phyloP scores from a whole-genome alignment of 306 rosid genomes.

The Chamaecrista fasciculata region DNA sequence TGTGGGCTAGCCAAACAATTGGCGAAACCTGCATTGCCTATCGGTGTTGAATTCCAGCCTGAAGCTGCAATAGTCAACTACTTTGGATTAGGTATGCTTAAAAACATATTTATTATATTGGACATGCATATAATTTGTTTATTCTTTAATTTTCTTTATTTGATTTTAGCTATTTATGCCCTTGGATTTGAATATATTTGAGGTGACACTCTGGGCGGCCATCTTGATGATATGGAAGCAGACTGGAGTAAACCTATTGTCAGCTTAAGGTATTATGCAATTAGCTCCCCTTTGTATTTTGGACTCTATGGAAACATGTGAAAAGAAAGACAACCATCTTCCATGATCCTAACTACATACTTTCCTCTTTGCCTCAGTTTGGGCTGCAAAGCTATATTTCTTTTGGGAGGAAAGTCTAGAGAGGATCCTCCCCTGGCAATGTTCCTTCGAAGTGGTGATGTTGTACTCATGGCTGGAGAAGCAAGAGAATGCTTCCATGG shows the following conservation, averaged over 20 bases:
- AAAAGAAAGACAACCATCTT: constrained; percentile 16
- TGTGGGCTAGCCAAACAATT: constrained; percentile 69
- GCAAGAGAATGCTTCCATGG: constrained; percentile 96
- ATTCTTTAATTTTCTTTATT: not conserved
- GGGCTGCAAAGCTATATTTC: constrained; percentile 97
- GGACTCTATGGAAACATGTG: not conserved
- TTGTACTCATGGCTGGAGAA: constrained; percentile 92
- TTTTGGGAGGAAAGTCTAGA: constrained; percentile 83
- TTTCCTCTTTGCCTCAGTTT: constrained; percentile 43
- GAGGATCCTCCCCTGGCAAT: constrained; percentile 81
- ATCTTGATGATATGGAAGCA: constrained; percentile 96
- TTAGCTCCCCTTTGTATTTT: not conserved
- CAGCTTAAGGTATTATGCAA: constrained; percentile 68
- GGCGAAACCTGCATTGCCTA: constrained; percentile 84
- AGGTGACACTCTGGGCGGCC: constrained; percentile 92
- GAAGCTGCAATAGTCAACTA: constrained; percentile 96
- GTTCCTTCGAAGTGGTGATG: constrained; percentile 97
- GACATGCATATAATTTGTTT: not conserved
- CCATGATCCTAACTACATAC: constrained; percentile 22
- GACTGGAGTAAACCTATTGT: constrained; percentile 93
- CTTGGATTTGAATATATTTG: constrained; percentile 9
- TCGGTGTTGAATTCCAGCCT: constrained; percentile 75
- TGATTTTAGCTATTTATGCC: not conserved
- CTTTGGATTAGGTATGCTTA: constrained; percentile 65
- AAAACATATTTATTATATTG: not conserved